These are phyloP conservation scores for Agrocybe pediades DNA, from an alignment of 768 basidiomycete species.

Conservation along the genomic window DNA sequence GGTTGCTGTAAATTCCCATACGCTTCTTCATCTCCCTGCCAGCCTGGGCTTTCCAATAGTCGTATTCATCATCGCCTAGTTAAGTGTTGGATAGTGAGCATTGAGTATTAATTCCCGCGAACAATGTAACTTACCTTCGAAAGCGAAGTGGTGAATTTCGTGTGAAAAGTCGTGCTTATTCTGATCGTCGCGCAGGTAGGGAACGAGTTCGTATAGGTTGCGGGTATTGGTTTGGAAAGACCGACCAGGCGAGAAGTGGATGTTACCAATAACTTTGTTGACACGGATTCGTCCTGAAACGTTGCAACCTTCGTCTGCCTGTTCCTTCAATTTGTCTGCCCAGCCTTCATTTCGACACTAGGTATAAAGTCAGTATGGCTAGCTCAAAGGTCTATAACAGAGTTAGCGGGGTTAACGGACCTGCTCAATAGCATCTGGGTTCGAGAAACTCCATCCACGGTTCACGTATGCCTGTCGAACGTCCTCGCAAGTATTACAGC, in stretches of 20 bases:
- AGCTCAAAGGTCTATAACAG: neutral
- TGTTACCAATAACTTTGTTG: constrained; percentile 96
- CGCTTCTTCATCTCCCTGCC: constrained; percentile 66
- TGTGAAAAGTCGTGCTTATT: constrained; percentile 96
- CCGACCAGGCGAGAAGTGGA: constrained; percentile 91
- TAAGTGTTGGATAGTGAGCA: neutral
- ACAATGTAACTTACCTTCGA: constrained; percentile 49
- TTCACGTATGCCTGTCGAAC: constrained; percentile 88
- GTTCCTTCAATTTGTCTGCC: constrained; percentile 91
- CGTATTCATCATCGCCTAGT: constrained; percentile 78
- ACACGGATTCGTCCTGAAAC: constrained; percentile 89
- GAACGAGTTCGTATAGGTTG: constrained; percentile 87
- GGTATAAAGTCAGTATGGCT: neutral
- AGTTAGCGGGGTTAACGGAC: constrained; percentile 39
- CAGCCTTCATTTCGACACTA: constrained; percentile 95
- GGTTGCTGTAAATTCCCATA: constrained; percentile 74
- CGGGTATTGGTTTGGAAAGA: constrained; percentile 89
- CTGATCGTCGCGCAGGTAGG: constrained; percentile 87
- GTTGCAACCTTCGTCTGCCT: constrained; percentile 94
- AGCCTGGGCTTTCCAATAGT: constrained; percentile 61
- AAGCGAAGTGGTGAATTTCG: constrained; percentile 76
- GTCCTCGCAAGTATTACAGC: constrained; percentile 96
- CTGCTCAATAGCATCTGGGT: constrained; percentile 92
- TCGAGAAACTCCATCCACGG: constrained; percentile 93
- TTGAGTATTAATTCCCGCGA: neutral